Evolutionary conservation across 2,329 filamentous ascomycete species (phyloP), one percentile per base, ranked within the genome.

Genomic region (Talaromyces sp.): DNA sequence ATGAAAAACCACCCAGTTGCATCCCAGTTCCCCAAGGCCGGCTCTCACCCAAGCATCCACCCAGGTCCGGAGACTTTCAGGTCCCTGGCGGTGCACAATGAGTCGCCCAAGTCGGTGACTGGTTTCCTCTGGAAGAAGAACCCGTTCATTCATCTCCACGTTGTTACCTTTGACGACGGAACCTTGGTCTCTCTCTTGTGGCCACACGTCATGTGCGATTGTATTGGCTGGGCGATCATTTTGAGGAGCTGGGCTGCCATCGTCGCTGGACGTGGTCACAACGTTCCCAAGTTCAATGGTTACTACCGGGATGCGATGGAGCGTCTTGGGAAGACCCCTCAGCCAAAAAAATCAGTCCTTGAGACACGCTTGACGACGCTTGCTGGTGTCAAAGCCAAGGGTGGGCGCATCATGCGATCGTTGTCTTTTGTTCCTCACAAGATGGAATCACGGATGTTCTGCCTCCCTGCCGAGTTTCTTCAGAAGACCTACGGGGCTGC

Each of bases 201-300:
- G 33, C 54, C 54, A 9, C 59, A 61, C 16, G 40, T 47, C 1
- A 53, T 57, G 54, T 50, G 18, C 7, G 59, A 61, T 34, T 33
- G 55, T 4, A 14, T 9, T 9, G 59, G 59, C 5, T 42, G 31
- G 54, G 53, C 54, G 9, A 10, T 33, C 16, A 34, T 61, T 16
- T 44, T 61, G 16, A 36, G 4, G 28, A 47, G 33, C 10, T 61
- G 59, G 59, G 42, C 18, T 1, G 10, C 16, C 1, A 28, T 61
- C 6, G 7, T 57, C 6, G 54, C 54, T 4, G 40, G 50, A 40
- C 36, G 4, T 9, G 23, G 42, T 14, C 10, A 50, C 14, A 34
- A 23, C 4, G 36, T 61, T 6, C 59, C 59, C 4, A 27, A 30
- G 5, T 31, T 57, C 30, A 30, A 30, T n/a, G 59, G 59, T 4